Conservation (phyloP, 352 stramenopile genomes). For the Pythium diclinum region DNA sequence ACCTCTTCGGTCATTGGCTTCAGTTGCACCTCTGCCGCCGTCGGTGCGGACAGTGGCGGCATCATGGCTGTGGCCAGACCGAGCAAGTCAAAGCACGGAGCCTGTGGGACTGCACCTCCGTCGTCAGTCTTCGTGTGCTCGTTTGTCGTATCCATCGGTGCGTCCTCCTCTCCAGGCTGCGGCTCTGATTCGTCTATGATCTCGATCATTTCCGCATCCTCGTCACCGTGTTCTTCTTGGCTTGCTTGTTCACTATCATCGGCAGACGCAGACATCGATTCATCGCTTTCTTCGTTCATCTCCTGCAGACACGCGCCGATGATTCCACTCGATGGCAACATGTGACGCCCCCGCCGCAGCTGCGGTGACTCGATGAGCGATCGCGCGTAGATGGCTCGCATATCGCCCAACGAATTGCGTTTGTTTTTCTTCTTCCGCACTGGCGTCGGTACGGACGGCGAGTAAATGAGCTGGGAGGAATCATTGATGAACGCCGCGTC, state of each 20-base stretch:
- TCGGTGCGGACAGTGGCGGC: not conserved
- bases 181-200: constrained; percentile 13
- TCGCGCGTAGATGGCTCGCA: constrained; percentile 75
- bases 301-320: constrained; percentile 63
- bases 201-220: constrained; percentile 9
- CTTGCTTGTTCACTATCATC: not conserved
- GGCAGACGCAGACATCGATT: not conserved
- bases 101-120: not conserved
- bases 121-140: not conserved
- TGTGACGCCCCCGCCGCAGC: constrained; percentile 34
- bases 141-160: not conserved
- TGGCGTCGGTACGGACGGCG: constrained; percentile 30
- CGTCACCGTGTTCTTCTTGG: not conserved
- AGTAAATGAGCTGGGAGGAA: constrained; percentile 80
- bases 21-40: not conserved
- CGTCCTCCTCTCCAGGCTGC: not conserved
- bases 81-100: constrained; percentile 19
- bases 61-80: not conserved
- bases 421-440: constrained; percentile 22
- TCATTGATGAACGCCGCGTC: constrained; percentile 83
- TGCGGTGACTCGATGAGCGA: constrained; percentile 62
- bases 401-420: constrained; percentile 39
- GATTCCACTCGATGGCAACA: constrained; percentile 52
- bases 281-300: constrained; percentile 9
- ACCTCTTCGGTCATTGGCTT: not conserved